Conservation (phyloP, 352 stramenopile species). For the Peronosclerospora sorghi region DNA sequence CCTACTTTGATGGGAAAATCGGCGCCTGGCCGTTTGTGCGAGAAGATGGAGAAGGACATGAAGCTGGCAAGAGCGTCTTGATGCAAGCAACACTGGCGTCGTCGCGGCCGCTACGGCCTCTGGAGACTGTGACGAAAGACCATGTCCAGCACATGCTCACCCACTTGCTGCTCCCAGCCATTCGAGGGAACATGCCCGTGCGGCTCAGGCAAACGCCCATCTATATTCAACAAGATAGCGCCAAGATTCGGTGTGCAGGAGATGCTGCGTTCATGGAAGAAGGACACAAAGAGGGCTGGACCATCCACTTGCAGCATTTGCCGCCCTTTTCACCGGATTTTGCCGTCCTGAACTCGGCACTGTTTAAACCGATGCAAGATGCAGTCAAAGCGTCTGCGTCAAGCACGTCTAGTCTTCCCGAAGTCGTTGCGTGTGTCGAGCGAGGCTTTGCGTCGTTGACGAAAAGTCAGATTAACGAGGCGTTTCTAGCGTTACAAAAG, state of each 20-base stretch:
- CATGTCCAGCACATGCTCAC: slow-evolving; percentile 34
- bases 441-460: slow-evolving; percentile 19
- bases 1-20: slow-evolving; percentile 35
- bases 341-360: slow-evolving; percentile 23
- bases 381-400: slow-evolving; percentile 11
- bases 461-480: slow-evolving; percentile 23
- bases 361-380: slow-evolving; percentile 24
- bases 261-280: slow-evolving; percentile 25
- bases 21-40: slow-evolving; percentile 33
- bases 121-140: slow-evolving; percentile 31
- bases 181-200: slow-evolving; percentile 21
- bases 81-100: neutral
- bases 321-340: slow-evolving; percentile 36
- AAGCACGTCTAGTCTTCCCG: slow-evolving; percentile 12
- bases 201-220: slow-evolving; percentile 23
- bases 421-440: slow-evolving; percentile 19
- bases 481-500: slow-evolving; percentile 32
- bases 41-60: slow-evolving; percentile 3
- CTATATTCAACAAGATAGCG: slow-evolving; percentile 34
- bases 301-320: slow-evolving; percentile 27
- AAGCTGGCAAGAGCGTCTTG: neutral
- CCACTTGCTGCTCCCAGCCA: slow-evolving; percentile 20
- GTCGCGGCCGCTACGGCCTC: slow-evolving; percentile 5
- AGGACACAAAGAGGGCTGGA: slow-evolving; percentile 25
- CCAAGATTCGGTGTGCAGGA: slow-evolving; percentile 24